Conservation (phyloP, 352 stramenopile species). For the Phytophthora cryptogea region DNA sequence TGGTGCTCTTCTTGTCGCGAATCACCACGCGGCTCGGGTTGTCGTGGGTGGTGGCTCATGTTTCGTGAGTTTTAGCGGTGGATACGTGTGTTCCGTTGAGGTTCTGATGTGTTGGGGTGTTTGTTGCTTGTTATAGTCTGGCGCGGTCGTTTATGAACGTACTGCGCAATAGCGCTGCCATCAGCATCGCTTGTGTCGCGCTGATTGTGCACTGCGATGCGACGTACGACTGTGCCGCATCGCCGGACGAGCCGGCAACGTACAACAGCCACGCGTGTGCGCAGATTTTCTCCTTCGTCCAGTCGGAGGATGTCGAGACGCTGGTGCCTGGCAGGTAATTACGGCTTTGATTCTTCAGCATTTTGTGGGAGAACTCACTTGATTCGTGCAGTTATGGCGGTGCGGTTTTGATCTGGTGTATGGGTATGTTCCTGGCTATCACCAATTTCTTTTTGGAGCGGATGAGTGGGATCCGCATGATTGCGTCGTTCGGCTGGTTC, state of each 20-base stretch:
- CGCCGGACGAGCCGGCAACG: constrained; percentile 40
- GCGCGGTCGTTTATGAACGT: constrained; percentile 82
- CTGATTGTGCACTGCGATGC: constrained; percentile 85
- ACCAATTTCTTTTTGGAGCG: constrained; percentile 87
- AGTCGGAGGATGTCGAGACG: constrained; percentile 47
- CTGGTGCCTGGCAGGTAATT: constrained; percentile 68
- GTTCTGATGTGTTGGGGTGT: constrained; percentile 5
- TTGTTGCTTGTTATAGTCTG: constrained; percentile 36
- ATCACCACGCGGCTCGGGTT: constrained; percentile 57
- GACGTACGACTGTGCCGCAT: constrained; percentile 47
- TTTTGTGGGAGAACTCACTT: constrained; percentile 6
- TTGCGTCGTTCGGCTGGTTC: constrained; percentile 78
- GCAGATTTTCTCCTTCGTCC: constrained; percentile 74
- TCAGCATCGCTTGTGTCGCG: constrained; percentile 81
- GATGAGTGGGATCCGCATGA: constrained; percentile 79
- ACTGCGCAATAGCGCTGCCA: constrained; percentile 79
- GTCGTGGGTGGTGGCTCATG: constrained; percentile 67
- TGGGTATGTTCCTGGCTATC: constrained; percentile 77
- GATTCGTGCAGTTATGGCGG: constrained; percentile 62
- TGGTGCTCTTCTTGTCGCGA: constrained; percentile 63
- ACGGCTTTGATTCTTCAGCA: neutral
- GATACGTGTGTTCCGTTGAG: neutral
- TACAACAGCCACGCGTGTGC: constrained; percentile 85
- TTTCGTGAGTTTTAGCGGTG: constrained; percentile 51
- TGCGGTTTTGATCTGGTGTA: constrained; percentile 84